A percentile compares a stretch with the other conserved stretches of the same genome.
Evolutionary conservation across 2,329 filamentous ascomycete species (phyloP).

Genomic region (Penicillium decumbens): DNA sequence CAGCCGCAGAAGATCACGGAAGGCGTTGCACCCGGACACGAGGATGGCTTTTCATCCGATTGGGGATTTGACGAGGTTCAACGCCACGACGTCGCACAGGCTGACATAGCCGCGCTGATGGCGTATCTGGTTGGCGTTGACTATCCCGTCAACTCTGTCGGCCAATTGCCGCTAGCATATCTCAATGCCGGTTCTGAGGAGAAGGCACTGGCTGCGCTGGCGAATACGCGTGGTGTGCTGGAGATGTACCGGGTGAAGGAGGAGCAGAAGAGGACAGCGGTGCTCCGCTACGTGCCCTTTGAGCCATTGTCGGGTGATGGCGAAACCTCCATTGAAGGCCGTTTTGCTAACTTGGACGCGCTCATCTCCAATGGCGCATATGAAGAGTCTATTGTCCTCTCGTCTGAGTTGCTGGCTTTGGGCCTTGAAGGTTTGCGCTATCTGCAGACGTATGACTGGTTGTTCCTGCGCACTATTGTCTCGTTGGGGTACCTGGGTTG

Average conservation of each 20-base stretch:
- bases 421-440: conserved; percentile 82
- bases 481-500: conserved; percentile 90
- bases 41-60: conserved; percentile 79
- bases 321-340: conserved; percentile 57
- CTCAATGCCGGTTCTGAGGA: conserved; percentile 65
- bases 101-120: conserved; percentile 93
- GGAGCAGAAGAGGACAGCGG: conserved; percentile 67
- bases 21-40: conserved; percentile 69
- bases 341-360: conserved; percentile 62
- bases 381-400: conserved; percentile 74
- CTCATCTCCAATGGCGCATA: conserved; percentile 63
- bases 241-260: conserved; percentile 98
- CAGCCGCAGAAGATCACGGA: conserved; percentile 59
- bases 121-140: conserved; percentile 81
- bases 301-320: conserved; percentile 61
- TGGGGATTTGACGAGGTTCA: conserved; percentile 78
- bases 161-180: conserved; percentile 81
- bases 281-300: conserved; percentile 75
- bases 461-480: conserved; percentile 84
- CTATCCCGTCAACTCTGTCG: conserved; percentile 94
- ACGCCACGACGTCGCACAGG: conserved; percentile 87
- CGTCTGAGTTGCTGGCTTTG: conserved; percentile 69
- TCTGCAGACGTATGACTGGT: conserved; percentile 96
- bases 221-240: conserved; percentile 79
- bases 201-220: conserved; percentile 78